These are phyloP conservation scores for Chaetothyriales sp. DNA, from an alignment of 2,329 filamentous ascomycete species.

Conservation along the genomic window DNA sequence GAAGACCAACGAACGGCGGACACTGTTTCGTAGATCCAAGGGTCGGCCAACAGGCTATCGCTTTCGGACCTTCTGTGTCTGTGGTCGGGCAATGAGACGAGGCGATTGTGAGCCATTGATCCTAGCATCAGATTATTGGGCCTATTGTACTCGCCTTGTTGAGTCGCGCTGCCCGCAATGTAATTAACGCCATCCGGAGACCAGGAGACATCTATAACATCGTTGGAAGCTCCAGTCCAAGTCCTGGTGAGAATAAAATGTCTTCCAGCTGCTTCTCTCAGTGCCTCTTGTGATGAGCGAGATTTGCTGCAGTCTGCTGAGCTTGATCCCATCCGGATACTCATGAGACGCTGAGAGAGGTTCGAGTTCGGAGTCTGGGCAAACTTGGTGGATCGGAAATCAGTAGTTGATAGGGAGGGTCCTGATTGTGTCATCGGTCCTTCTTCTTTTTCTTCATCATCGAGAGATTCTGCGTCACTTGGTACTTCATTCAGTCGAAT, in stretches of 20 bases:
- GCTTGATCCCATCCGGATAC: neutral
- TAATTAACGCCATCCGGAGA: constrained; percentile 40
- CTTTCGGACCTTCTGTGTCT: constrained; percentile 27
- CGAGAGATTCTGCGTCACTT: neutral
- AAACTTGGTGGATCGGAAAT: neutral
- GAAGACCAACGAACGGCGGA: constrained; percentile 37
- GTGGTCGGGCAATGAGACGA: constrained; percentile 35
- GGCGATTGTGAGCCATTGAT: neutral
- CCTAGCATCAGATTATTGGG: constrained; percentile 39
- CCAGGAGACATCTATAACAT: constrained; percentile 45
- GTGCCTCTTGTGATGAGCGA: neutral
- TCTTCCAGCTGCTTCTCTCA: neutral
- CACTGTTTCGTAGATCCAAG: constrained; percentile 43
- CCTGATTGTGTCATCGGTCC: neutral
- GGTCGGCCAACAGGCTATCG: neutral
- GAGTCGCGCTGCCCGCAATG: constrained; percentile 43
- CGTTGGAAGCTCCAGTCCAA: constrained; percentile 46
- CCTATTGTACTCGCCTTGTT: constrained; percentile 46
- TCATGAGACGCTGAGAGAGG: neutral
- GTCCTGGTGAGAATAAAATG: constrained; percentile 24
- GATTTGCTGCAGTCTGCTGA: neutral
- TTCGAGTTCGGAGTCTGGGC: neutral
- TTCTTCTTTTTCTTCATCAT: neutral
- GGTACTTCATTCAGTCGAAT: neutral
- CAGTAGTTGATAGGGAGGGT: neutral